phyloP scores from a whole-genome alignment of 371 early-diverging fungal genomes.

The Mortierella sp. region DNA sequence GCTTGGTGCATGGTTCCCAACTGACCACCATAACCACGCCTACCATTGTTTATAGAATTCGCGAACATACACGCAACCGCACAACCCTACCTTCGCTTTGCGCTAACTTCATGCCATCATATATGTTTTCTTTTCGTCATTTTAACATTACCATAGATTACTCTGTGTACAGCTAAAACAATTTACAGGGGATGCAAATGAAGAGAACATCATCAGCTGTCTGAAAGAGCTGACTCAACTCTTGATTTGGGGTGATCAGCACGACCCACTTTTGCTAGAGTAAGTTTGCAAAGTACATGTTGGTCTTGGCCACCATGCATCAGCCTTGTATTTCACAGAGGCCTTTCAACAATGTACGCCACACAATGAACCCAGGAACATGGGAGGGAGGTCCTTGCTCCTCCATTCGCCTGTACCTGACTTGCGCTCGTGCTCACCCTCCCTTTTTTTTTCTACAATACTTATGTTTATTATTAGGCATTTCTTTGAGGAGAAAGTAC shows the following conservation, averaged over 20 bases:
- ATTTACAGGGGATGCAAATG: slow-evolving; percentile 40
- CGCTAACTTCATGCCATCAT: background rate
- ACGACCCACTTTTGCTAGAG: slow-evolving; percentile 62
- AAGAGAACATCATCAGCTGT: slow-evolving; percentile 46
- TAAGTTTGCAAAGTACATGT: slow-evolving; percentile 17
- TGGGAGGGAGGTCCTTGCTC: slow-evolving; percentile 2
- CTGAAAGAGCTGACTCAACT: slow-evolving; percentile 65
- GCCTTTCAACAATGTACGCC: slow-evolving; percentile 2
- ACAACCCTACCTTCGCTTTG: background rate
- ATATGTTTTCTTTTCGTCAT: background rate
- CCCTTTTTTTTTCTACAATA: background rate
- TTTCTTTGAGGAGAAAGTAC: slow-evolving; percentile 55
- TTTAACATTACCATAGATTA: slow-evolving; percentile 15
- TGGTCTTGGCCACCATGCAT: background rate
- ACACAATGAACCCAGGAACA: slow-evolving; percentile 16
- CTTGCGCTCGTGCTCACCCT: slow-evolving; percentile 10
- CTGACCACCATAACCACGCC: background rate
- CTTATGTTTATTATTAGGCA: slow-evolving; percentile 27
- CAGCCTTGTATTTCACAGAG: background rate
- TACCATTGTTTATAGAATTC: background rate
- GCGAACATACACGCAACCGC: background rate
- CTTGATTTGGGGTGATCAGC: slow-evolving; percentile 69
- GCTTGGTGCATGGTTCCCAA: slow-evolving; percentile 2
- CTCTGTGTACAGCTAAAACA: slow-evolving; percentile 40
- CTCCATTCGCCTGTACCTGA: background rate